Base-by-base conservation (phyloP, 768 basidiomycete genomes). In the Collybiopsis luxurians region DNA sequence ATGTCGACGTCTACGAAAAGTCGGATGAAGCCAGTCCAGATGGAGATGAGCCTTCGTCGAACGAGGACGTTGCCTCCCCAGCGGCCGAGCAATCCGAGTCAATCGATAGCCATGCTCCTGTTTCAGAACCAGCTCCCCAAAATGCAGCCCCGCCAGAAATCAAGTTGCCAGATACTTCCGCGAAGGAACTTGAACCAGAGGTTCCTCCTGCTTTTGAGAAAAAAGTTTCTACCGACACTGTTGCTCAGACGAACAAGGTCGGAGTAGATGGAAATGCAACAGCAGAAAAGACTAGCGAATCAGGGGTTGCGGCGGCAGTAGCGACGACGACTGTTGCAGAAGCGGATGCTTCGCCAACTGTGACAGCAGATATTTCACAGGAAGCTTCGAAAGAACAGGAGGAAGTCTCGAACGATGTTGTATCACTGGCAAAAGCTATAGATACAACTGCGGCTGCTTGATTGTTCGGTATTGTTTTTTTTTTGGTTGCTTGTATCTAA, bases 1-100 rank as follows among this genome's bases (percentile, higher is more conserved):
- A 76, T 55, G 70, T 46, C 6, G 63, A 64, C 34, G 62, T 49
- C 38, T 59, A 64, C 52, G 61, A 66, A 19, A 61, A 66, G 46
- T 63, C 63, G 34, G 74, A 75, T 23, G 53, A 55, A 17, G 54
- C 45, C 34, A 51, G 50, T 51, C 50, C 54, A 27, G 30, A 10
- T 45, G 42, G 2, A 27, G 30, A 27, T 34, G 43, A 36, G 26
- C n/a, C 11, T 5, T 26, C 52, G n/a, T 28, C 23, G 38, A 15
- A 2, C 10, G 53, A 54, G 30, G 50, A 51, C 12, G 31, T 23
- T 12, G 30, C 49, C 9, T 30, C 49, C 12, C 24, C 48, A 19
- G 13, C 48, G 21, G 34, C 45, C 30, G 45, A n/a, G 13, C 48
- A 28, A 28, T 34, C 48, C 4, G 48, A 49, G 30, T 28, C 10